phyloP scores from a whole-genome alignment of 2,329 filamentous ascomycete species.

The Incumbomyces delicatus region DNA sequence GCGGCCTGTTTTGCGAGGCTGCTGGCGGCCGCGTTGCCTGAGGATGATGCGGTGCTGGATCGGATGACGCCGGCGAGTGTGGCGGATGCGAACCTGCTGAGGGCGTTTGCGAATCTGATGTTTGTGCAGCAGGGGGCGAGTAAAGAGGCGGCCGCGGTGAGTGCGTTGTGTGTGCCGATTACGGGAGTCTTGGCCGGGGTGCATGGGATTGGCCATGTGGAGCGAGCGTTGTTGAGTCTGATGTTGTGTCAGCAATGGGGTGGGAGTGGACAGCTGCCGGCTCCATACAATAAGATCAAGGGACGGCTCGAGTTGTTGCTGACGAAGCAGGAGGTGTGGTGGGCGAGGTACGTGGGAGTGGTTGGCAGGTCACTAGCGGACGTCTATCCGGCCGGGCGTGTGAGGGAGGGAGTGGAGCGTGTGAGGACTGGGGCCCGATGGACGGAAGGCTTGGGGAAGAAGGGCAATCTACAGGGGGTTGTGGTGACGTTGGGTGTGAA shows the following conservation, averaged over 20 bases:
- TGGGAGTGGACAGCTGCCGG: conserved; percentile 24
- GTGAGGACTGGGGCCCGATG: conserved; percentile 18
- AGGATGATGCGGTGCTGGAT: conserved; percentile 17
- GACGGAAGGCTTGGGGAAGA: conserved; percentile 25
- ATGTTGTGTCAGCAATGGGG: conserved; percentile 27
- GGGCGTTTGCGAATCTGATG: conserved; percentile 26
- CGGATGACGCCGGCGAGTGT: conserved; percentile 22
- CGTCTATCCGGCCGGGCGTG: conserved; percentile 25
- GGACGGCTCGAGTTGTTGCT: conserved; percentile 23
- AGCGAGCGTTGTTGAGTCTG: conserved; percentile 27
- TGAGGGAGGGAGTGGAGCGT: neutral
- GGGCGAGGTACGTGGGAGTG: conserved; percentile 25
- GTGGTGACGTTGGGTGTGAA: conserved; percentile 19
- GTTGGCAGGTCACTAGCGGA: conserved; percentile 24
- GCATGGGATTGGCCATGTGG: conserved; percentile 26
- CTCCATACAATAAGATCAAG: conserved; percentile 24
- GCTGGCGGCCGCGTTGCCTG: conserved; percentile 41
- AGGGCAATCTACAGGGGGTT: conserved; percentile 24
- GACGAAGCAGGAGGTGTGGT: conserved; percentile 28
- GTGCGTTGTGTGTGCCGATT: conserved; percentile 26
- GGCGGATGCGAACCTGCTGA: conserved; percentile 20
- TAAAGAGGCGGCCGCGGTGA: conserved; percentile 26
- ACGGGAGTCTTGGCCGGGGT: conserved; percentile 26
- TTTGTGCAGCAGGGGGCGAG: conserved; percentile 25
- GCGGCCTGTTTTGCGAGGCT: conserved; percentile 38